Conservation (phyloP, 2,329 filamentous ascomycete genomes). For the Penicillium sp. region DNA sequence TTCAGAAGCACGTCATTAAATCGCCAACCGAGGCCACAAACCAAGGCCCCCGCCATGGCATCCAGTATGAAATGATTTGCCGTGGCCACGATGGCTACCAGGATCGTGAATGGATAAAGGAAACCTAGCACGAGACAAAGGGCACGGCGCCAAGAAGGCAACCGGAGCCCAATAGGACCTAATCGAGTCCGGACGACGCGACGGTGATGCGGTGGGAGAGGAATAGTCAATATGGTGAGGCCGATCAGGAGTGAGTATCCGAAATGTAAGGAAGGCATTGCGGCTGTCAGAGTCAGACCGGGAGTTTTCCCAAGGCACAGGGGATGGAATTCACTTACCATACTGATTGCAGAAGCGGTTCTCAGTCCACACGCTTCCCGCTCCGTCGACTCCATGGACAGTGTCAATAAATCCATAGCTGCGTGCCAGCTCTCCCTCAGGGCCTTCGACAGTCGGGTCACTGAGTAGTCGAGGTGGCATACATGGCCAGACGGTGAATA, state of each 20-base stretch:
- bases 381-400: conserved; percentile 56
- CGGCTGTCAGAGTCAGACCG: conserved; percentile 45
- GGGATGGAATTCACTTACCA: conserved; percentile 45
- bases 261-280: conserved; percentile 74
- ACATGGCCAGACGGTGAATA: conserved; percentile 60
- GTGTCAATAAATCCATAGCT: conserved; percentile 61
- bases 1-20: conserved; percentile 59
- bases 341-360: conserved; percentile 76
- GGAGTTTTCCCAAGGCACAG: neutral
- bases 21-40: conserved; percentile 64
- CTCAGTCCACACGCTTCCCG: conserved; percentile 68
- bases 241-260: conserved; percentile 73
- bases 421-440: conserved; percentile 57
- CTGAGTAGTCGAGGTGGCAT: conserved; percentile 60
- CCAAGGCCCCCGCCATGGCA: conserved; percentile 64
- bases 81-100: conserved; percentile 67
- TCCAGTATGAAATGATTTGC: conserved; percentile 73
- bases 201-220: conserved; percentile 55
- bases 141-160: conserved; percentile 53
- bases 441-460: conserved; percentile 53
- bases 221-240: conserved; percentile 65
- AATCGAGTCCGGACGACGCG: conserved; percentile 36
- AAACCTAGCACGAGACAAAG: conserved; percentile 54
- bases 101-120: conserved; percentile 63
- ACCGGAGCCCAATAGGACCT: conserved; percentile 35